Percentiles rank a stretch among this genome's conserved stretches.
phyloP scores from a whole-genome alignment of 306 rosid species.

The Acacia crassicarpa region DNA sequence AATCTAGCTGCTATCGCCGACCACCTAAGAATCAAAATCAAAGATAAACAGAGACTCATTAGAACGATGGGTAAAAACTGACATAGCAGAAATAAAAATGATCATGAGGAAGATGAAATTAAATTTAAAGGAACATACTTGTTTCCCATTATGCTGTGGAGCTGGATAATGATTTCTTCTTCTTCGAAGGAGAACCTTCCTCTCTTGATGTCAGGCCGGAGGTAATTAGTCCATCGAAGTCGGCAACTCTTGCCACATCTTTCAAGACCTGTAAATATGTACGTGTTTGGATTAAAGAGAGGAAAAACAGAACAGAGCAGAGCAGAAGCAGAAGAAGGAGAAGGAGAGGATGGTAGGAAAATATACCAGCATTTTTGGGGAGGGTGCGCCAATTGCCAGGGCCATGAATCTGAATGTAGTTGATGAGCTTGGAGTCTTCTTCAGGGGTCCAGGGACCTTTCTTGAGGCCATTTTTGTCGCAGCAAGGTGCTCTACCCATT shows the following conservation, averaged over 20 bases:
- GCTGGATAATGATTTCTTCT: constrained; percentile 77
- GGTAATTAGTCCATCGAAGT: constrained; percentile 85
- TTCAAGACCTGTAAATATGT: constrained; percentile 46
- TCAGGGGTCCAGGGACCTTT: constrained; percentile 92
- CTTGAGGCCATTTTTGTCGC: constrained; percentile 73
- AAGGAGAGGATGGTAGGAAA: not conserved
- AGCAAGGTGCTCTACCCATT: constrained; percentile 92
- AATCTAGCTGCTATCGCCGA: constrained; percentile 77
- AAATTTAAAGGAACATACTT: constrained; percentile 42
- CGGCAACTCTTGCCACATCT: constrained; percentile 94
- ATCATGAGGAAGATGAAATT: not conserved
- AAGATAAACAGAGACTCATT: not conserved
- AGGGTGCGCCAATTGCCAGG: constrained; percentile 79
- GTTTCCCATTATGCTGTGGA: constrained; percentile 80
- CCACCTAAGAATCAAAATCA: constrained; percentile 52
- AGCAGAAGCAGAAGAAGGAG: not conserved
- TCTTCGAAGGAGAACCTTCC: constrained; percentile 88
- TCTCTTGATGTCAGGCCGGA: constrained; percentile 85
- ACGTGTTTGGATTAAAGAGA: not conserved
- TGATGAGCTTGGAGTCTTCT: constrained; percentile 63
- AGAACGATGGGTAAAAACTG: not conserved
- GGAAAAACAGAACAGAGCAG: not conserved
- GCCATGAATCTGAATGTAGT: constrained; percentile 57
- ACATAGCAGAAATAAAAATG: not conserved
- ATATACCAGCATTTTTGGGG: constrained; percentile 72